phyloP scores from a whole-genome alignment of 2,329 filamentous ascomycete genomes.

The Epichloe gansuensis region DNA sequence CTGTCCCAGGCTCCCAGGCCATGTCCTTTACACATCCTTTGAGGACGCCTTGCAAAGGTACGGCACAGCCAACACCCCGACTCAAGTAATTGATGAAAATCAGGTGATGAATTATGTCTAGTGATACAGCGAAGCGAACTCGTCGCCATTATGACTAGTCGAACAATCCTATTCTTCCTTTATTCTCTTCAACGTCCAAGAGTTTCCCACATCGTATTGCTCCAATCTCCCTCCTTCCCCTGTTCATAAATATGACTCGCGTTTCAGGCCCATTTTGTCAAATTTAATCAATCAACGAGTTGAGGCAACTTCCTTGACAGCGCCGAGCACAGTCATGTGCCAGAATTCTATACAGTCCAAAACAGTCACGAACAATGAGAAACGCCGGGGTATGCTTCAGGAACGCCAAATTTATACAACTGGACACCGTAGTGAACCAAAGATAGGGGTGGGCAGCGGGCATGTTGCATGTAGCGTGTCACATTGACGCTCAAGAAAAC shows the following conservation, averaged over 20 bases:
- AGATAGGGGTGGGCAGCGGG: neutral
- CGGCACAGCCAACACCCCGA: too few species aligned
- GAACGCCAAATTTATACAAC: neutral
- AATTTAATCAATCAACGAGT: neutral
- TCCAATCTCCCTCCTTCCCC: too few species aligned
- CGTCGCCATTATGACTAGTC: neutral
- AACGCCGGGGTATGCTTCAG: slow-evolving; percentile 7
- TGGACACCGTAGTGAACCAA: neutral
- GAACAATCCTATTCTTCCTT: neutral
- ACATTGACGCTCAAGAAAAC: slow-evolving; percentile 17
- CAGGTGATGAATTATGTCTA: neutral
- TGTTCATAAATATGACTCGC: too few species aligned
- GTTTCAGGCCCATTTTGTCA: neutral
- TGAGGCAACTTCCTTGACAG: neutral
- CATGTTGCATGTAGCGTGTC: neutral
- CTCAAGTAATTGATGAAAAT: too few species aligned
- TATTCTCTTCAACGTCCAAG: neutral
- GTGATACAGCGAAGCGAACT: neutral
- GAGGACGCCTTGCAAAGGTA: too few species aligned
- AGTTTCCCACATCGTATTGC: neutral
- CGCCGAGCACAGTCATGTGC: neutral
- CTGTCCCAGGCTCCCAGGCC: too few species aligned
- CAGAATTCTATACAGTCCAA: neutral
- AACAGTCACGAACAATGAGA: neutral
- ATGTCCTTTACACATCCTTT: too few species aligned